phyloP scores from a whole-genome alignment of 2,329 filamentous ascomycete species.

The Alternaria consortialis region DNA sequence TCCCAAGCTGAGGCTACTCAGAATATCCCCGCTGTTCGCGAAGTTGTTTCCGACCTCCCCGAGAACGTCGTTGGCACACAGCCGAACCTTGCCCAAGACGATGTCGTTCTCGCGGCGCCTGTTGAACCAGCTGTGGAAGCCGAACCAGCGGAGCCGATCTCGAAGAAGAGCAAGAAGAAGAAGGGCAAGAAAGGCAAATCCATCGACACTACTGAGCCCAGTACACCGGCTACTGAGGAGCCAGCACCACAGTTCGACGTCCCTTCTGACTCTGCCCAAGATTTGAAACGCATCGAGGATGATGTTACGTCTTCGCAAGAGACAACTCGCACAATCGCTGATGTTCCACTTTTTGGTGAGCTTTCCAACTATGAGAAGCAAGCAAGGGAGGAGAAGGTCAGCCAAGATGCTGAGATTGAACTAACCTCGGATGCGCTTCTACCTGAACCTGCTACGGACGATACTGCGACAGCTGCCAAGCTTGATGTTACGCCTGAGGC shows the following conservation, averaged over 20 bases:
- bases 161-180: conserved; percentile 38
- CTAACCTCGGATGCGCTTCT: background rate
- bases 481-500: background rate
- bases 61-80: background rate
- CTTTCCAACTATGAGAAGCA: conserved; percentile 23
- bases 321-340: background rate
- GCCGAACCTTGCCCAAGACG: conserved; percentile 17
- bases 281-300: conserved; percentile 10
- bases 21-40: background rate
- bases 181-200: conserved; percentile 35
- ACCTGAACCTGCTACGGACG: background rate
- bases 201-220: conserved; percentile 16
- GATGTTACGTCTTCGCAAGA: background rate
- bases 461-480: background rate
- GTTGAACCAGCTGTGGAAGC: conserved; percentile 10
- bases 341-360: background rate
- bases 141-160: conserved; percentile 15
- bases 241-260: conserved; percentile 10
- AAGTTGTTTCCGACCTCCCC: background rate
- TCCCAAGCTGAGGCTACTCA: background rate
- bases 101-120: background rate
- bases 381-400: conserved; percentile 24
- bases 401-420: conserved; percentile 12
- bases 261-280: conserved; percentile 6
- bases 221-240: conserved; percentile 16